Conservation (phyloP, 768 basidiomycete genomes). For the Calocybe gangraenosa region DNA sequence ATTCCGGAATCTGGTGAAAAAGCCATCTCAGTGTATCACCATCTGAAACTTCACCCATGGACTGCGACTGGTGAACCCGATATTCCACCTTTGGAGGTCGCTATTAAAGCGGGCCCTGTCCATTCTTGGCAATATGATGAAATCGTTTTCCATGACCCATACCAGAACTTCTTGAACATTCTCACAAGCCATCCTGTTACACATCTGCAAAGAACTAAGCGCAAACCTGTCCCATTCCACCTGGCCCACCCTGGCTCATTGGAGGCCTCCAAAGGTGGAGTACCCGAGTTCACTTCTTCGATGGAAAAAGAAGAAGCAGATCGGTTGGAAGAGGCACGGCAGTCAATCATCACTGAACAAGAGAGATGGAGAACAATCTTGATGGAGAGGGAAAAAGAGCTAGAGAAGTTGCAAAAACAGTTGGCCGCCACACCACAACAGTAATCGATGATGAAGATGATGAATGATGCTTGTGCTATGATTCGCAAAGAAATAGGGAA, state of each 20-base stretch:
- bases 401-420: slow-evolving; percentile 64
- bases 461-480: slow-evolving; percentile 10
- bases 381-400: slow-evolving; percentile 80
- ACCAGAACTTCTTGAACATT: slow-evolving; percentile 77
- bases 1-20: slow-evolving; percentile 89
- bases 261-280: slow-evolving; percentile 60
- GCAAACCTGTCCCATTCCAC: slow-evolving; percentile 69
- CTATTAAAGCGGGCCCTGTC: slow-evolving; percentile 70
- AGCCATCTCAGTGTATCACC: slow-evolving; percentile 81
- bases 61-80: slow-evolving; percentile 57
- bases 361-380: slow-evolving; percentile 65
- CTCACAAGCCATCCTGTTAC: slow-evolving; percentile 83
- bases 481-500: too few relatives aligned
- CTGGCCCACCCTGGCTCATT: slow-evolving; percentile 57
- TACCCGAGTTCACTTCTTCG: slow-evolving; percentile 78
- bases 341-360: slow-evolving; percentile 68
- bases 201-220: slow-evolving; percentile 60
- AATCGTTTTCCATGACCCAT: slow-evolving; percentile 93
- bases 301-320: slow-evolving; percentile 90
- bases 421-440: slow-evolving; percentile 24
- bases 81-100: slow-evolving; percentile 62
- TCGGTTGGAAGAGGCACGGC: slow-evolving; percentile 71
- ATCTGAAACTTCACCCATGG: slow-evolving; percentile 95
- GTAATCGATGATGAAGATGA: background rate
- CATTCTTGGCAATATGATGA: slow-evolving; percentile 99